phyloP scores from a whole-genome alignment of 2,329 filamentous ascomycete species.

The Sclerotinia nivalis region DNA sequence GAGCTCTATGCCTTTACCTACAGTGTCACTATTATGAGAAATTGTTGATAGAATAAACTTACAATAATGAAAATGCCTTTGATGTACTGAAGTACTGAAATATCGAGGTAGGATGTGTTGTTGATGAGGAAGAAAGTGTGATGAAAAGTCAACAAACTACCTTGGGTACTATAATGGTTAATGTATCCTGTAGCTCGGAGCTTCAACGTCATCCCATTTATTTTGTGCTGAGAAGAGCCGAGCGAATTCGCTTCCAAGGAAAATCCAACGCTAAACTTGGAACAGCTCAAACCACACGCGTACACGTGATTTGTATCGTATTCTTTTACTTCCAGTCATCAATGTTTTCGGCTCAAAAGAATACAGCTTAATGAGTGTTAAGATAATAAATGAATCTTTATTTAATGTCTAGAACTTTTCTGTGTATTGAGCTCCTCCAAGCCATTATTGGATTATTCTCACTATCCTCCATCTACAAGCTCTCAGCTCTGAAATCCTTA shows the following conservation, averaged over 20 bases:
- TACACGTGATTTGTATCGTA: background rate
- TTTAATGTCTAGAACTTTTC: background rate
- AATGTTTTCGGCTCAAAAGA: background rate
- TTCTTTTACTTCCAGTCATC: background rate
- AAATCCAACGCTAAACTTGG: conserved; percentile 20
- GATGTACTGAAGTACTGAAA: background rate
- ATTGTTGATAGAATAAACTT: background rate
- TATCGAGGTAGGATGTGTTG: background rate
- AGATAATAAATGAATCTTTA: background rate
- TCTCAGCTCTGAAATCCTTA: background rate
- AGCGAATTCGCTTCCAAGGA: conserved; percentile 23
- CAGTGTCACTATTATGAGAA: background rate
- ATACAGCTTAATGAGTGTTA: background rate
- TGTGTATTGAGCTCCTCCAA: background rate
- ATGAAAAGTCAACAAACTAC: conserved; percentile 19
- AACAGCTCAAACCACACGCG: background rate
- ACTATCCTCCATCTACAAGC: background rate
- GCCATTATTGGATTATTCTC: no score
- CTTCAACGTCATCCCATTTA: conserved; percentile 29
- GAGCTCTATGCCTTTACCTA: background rate
- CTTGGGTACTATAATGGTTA: conserved; percentile 13
- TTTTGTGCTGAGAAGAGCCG: conserved; percentile 15
- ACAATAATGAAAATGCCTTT: conserved; percentile 14
- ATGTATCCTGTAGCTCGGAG: conserved; percentile 23
- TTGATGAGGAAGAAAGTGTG: conserved; percentile 3